Evolutionary conservation across 495 filamentous ascomycete species (phyloP).

Genomic region (Tuber calosporum): DNA sequence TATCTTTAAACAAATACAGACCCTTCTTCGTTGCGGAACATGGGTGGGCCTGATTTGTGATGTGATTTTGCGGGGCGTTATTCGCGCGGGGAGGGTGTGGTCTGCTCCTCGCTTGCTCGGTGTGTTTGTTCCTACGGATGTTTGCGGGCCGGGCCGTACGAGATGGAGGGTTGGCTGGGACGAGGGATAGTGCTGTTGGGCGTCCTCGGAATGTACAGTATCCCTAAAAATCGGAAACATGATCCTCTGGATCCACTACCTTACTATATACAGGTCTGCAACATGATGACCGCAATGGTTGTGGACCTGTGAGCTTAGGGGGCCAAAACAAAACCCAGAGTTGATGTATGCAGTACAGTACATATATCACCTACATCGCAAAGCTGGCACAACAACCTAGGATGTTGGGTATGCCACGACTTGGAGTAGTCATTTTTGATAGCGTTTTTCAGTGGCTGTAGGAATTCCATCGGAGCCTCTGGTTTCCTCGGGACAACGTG

Average conservation of each 20-base stretch:
- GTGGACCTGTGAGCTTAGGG: neutral
- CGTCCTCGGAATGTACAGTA: neutral
- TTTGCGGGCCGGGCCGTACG: neutral
- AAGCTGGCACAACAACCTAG: neutral
- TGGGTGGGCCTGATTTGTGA: neutral
- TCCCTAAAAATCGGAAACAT: neutral
- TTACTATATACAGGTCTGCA: neutral
- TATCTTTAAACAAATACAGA: conserved; percentile 5
- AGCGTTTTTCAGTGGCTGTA: neutral
- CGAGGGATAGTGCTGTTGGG: neutral
- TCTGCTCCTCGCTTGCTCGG: neutral
- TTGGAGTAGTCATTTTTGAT: neutral
- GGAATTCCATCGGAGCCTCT: neutral
- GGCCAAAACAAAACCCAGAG: neutral
- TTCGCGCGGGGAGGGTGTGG: neutral
- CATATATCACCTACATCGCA: no score
- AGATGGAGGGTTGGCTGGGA: neutral
- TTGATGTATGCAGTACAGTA: neutral
- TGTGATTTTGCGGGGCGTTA: neutral
- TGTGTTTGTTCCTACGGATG: neutral
- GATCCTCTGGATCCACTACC: neutral
- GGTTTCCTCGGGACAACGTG: neutral
- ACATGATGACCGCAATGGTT: neutral
- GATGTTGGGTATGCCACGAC: neutral
- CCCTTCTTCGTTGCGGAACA: neutral